phyloP scores from a whole-genome alignment of 169 alveolate species.

The Plasmodium billcollinsi region DNA sequence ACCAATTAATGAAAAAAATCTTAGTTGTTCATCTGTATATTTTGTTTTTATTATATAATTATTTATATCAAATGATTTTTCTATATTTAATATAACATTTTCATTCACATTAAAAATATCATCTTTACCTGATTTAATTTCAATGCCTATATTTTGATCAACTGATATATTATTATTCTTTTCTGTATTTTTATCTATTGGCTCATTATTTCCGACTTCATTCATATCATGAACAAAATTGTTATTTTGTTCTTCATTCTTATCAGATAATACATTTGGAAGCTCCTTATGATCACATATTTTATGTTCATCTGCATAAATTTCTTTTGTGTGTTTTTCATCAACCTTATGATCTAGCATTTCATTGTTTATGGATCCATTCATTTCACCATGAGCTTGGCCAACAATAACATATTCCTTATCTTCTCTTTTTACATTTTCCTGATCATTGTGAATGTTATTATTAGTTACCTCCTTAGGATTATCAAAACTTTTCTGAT shows the following conservation, averaged over 20 bases:
- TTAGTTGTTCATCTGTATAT: constrained; percentile 53
- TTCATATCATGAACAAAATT: not conserved
- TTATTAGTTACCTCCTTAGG: too few relatives aligned
- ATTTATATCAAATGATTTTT: constrained; percentile 14
- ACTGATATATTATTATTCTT: too few relatives aligned
- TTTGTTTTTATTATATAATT: constrained; percentile 51
- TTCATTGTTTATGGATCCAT: not conserved
- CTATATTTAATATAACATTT: constrained; percentile 9
- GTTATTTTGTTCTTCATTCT: not conserved
- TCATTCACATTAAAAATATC: not conserved
- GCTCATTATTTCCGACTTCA: not conserved
- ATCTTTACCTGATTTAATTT: not conserved
- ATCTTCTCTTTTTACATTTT: not conserved
- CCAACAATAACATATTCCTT: not conserved
- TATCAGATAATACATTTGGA: not conserved
- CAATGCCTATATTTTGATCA: too few relatives aligned
- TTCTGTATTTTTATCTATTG: too few relatives aligned
- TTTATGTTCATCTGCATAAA: not conserved
- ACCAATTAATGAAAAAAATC: constrained; percentile 41
- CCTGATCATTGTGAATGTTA: not conserved
- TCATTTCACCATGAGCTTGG: not conserved
- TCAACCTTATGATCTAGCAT: not conserved
- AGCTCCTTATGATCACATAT: not conserved
- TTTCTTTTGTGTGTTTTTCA: not conserved
- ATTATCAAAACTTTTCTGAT: not conserved